phyloP scores from a whole-genome alignment of 148 eudicot species.

The Polygonum maritimum region DNA sequence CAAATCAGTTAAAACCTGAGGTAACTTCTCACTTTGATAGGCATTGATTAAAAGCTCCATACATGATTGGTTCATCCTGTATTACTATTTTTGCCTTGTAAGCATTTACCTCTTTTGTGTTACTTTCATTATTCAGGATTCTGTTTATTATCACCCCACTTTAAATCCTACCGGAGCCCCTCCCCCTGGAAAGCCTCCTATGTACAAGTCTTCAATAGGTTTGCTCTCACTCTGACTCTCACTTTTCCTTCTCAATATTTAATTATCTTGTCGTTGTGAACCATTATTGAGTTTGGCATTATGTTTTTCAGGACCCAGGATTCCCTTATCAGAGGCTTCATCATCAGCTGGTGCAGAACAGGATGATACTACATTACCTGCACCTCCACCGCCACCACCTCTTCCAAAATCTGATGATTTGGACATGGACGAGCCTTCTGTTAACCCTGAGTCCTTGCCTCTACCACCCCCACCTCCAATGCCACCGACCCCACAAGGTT shows the following conservation, averaged over 20 bases:
- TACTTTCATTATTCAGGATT: constrained; percentile 44
- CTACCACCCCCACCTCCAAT: constrained; percentile 87
- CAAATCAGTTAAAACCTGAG: constrained; percentile 74
- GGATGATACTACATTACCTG: constrained; percentile 53
- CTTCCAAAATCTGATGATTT: constrained; percentile 45
- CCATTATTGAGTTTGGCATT: not conserved
- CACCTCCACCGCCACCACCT: constrained; percentile 64
- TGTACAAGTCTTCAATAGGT: constrained; percentile 96
- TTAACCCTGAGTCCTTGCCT: constrained; percentile 56
- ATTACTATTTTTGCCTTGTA: not conserved
- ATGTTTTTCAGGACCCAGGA: constrained; percentile 55
- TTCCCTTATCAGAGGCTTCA: constrained; percentile 51
- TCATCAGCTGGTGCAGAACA: constrained; percentile 32
- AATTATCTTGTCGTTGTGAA: not conserved
- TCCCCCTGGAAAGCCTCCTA: constrained; percentile 97
- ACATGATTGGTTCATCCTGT: not conserved
- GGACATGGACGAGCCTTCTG: constrained; percentile 37
- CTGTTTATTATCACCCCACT: constrained; percentile 93
- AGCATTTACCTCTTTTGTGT: not conserved
- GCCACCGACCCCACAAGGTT: constrained; percentile 55
- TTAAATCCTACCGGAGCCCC: constrained; percentile 98
- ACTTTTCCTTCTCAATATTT: not conserved
- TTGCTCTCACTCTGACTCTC: not conserved
- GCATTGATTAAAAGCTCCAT: not conserved
- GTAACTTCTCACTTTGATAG: constrained; percentile 28